Evolutionary conservation across 768 basidiomycete genomes (phyloP), one percentile per base, ranked within the genome.

Genomic region (Calocybe indica): DNA sequence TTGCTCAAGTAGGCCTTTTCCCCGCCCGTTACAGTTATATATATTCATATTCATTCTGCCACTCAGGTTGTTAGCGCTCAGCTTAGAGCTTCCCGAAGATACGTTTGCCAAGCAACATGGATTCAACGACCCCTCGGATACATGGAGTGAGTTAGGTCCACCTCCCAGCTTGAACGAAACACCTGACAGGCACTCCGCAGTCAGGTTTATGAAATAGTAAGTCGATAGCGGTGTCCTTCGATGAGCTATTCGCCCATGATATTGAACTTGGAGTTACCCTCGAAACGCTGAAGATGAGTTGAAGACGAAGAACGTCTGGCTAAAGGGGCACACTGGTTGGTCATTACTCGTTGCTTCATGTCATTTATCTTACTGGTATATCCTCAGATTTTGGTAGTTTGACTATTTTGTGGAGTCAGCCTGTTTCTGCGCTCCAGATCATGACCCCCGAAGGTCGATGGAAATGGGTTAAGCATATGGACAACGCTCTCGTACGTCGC

Each of bases 251-350:
- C 22, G 22, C 22, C 22, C 4, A 22, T 4, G 22, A 15, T 36
- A 11, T 51, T 22, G 30, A 29, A 48, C 30, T 36, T 40, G 9
- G 35, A 73, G 73, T 54, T 70, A 66, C 50, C 70, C 68, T 5
- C 67, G 70, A 28, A 58, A 61, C 6, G 54, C 63, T 22, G 71
- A 72, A 12, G 72, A 74, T 5, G 75, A 75, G 49, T 43, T 50
- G 28, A 63, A 65, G 37, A 60, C 69, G 0, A 69, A 69, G 13
- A 62, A 71, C 40, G 67, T 75, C 3, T 75, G 73, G 73, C 55
- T 75, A 30, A 75, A 75, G 50, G 74, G 74, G 1, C 74, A 75
- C 44, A 72, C 69, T 7, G 73, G 73, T 69, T 48, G 4, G 46
- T 37, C 14, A 12, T 43, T 7, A 15, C 35, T 5, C n/a, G 28